Conservation (phyloP, 768 basidiomycete species). For the Tulasnella calospora region DNA sequence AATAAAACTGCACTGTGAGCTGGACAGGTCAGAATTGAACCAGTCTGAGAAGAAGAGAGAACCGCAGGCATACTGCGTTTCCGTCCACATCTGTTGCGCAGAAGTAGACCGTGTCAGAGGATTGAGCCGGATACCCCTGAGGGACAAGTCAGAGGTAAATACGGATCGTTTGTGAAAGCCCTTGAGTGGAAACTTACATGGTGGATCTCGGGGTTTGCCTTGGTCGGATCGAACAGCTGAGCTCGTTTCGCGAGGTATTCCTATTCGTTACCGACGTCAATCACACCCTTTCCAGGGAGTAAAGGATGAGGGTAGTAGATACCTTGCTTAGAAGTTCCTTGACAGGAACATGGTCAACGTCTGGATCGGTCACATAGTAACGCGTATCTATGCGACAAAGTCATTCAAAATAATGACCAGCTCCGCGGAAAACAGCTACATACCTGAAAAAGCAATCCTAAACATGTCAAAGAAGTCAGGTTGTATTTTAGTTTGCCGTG, state of each 20-base stretch:
- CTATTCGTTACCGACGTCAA: conserved; percentile 40
- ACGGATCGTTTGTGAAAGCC: conserved; percentile 38
- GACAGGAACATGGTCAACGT: conserved; percentile 70
- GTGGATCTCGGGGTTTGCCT: conserved; percentile 59
- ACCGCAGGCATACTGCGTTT: conserved; percentile 47
- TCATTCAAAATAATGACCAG: neutral
- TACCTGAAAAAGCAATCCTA: conserved; percentile 65
- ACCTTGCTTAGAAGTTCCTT: conserved; percentile 82
- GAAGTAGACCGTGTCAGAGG: conserved; percentile 94
- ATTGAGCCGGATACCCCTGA: conserved; percentile 75
- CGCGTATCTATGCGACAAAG: conserved; percentile 55
- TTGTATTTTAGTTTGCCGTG: neutral
- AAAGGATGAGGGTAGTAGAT: conserved; percentile 11
- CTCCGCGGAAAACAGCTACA: conserved; percentile 20
- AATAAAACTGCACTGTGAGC: conserved; percentile 64
- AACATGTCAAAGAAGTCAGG: neutral
- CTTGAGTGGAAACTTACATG: conserved; percentile 51
- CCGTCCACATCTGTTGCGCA: conserved; percentile 84
- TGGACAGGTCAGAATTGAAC: neutral
- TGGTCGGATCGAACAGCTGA: conserved; percentile 64
- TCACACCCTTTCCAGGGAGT: neutral
- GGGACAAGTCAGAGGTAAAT: conserved; percentile 26
- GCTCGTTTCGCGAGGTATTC: conserved; percentile 79
- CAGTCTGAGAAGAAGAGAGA: neutral
- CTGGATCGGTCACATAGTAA: conserved; percentile 91